Conservation (phyloP, 805 yeast genomes). For the Teunomyces barrocoloradensis region DNA sequence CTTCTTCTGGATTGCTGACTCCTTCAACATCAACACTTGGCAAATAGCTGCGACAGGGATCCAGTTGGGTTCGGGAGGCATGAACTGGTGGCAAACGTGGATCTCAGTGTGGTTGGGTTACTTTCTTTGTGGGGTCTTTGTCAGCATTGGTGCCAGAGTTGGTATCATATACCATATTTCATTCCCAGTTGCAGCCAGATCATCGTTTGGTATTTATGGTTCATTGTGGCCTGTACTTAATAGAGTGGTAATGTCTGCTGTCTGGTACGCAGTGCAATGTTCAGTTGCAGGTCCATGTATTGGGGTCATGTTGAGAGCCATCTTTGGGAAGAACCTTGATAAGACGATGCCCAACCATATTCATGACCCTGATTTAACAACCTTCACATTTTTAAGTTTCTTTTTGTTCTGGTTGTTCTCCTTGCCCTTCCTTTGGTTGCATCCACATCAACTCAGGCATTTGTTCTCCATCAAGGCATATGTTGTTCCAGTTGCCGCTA, state of each 20-base stretch:
- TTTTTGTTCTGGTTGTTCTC: conserved; percentile 80
- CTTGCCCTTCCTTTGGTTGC: conserved; percentile 76
- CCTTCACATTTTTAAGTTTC: conserved; percentile 71
- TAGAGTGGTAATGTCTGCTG: conserved; percentile 81
- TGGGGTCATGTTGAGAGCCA: conserved; percentile 67
- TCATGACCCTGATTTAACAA: conserved; percentile 58
- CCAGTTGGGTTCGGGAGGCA: conserved; percentile 53
- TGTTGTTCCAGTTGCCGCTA: conserved; percentile 78
- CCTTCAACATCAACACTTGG: conserved; percentile 88
- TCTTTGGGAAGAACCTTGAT: conserved; percentile 63
- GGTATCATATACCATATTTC: conserved; percentile 81
- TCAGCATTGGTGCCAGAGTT: conserved; percentile 68
- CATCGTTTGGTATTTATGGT: conserved; percentile 85
- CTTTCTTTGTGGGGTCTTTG: conserved; percentile 63
- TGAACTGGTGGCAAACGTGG: conserved; percentile 93
- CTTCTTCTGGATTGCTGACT: conserved; percentile 84
- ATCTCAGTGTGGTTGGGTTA: conserved; percentile 87
- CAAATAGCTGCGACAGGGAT: conserved; percentile 85
- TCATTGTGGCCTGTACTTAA: conserved; percentile 85
- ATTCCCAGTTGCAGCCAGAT: conserved; percentile 78
- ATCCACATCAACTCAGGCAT: conserved; percentile 80
- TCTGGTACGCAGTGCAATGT: conserved; percentile 87
- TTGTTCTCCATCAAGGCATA: conserved; percentile 80
- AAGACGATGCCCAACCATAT: conserved; percentile 63
- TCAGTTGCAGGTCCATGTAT: conserved; percentile 86